Percentiles rank a stretch among this genome's conserved stretches.
Conservation (phyloP, 2,329 filamentous ascomycete genomes). For the Ophiostoma quercus region DNA sequence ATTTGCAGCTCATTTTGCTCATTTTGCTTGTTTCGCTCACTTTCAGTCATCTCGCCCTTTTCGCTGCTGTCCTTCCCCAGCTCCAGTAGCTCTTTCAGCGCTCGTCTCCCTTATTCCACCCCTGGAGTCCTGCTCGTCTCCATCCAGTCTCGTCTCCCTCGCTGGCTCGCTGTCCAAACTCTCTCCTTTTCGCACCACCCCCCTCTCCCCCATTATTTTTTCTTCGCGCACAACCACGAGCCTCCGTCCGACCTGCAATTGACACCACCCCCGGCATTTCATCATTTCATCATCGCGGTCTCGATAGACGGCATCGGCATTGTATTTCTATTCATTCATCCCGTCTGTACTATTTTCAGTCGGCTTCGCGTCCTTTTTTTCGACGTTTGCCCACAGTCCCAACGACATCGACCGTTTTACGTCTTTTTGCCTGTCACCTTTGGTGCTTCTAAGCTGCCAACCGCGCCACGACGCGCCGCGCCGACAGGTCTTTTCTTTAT, state of each 20-base stretch:
- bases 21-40: neutral
- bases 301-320: conserved; percentile 5
- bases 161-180: neutral
- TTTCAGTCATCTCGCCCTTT: conserved; percentile 18
- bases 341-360: neutral
- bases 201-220: conserved; percentile 19
- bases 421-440: neutral
- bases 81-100: neutral
- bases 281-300: conserved; percentile 12
- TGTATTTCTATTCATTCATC: neutral
- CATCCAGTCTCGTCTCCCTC: conserved; percentile 1
- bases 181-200: conserved; percentile 17
- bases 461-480: conserved; percentile 23
- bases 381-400: neutral
- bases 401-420: neutral
- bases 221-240: conserved; percentile 12
- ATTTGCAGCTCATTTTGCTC: conserved; percentile 16
- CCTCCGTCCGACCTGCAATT: conserved; percentile 14
- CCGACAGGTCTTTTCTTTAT: conserved; percentile 3
- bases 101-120: conserved; percentile 10
- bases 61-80: conserved; percentile 9
- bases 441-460: neutral
- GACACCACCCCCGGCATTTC: conserved; percentile 3
- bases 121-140: neutral
- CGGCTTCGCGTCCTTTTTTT: neutral